A percentile compares a stretch with the other conserved stretches of the same genome.
phyloP scores from a whole-genome alignment of 2,329 filamentous ascomycete species.

The Fusarium albosuccineum region DNA sequence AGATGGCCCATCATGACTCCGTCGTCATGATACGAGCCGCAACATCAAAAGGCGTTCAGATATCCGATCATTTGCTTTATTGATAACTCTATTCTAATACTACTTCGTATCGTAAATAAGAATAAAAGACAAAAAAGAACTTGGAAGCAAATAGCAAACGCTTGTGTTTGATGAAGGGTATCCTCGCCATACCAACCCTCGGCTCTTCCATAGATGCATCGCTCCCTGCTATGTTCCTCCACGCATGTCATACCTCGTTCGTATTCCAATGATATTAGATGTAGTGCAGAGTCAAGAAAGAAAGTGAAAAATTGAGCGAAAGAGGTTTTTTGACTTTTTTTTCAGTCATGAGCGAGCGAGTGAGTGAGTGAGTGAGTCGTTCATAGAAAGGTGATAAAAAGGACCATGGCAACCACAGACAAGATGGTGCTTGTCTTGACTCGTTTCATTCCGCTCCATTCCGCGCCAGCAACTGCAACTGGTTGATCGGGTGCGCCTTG shows the following conservation, averaged over 20 bases:
- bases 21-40: neutral
- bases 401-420: slow-evolving; percentile 21
- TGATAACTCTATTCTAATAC: slow-evolving; percentile 4
- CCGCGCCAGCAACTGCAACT: slow-evolving; percentile 5
- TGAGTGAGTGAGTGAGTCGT: neutral
- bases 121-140: slow-evolving; percentile 31
- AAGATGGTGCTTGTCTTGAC: slow-evolving; percentile 26
- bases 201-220: neutral
- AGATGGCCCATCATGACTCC: neutral
- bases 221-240: neutral
- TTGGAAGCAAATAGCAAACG: neutral
- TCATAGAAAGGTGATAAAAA: slow-evolving; percentile 29
- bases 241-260: slow-evolving; percentile 7
- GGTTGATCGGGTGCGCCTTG: slow-evolving; percentile 26
- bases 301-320: neutral
- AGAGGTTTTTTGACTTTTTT: no score
- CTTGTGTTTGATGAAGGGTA: slow-evolving; percentile 20
- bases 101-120: slow-evolving; percentile 6
- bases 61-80: slow-evolving; percentile 20
- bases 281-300: no score
- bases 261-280: neutral
- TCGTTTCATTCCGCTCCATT: slow-evolving; percentile 24
- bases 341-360: neutral
- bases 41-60: neutral
- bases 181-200: slow-evolving; percentile 9